phyloP scores from a whole-genome alignment of 805 yeast species.

The Sugiyamaella marilandica region DNA sequence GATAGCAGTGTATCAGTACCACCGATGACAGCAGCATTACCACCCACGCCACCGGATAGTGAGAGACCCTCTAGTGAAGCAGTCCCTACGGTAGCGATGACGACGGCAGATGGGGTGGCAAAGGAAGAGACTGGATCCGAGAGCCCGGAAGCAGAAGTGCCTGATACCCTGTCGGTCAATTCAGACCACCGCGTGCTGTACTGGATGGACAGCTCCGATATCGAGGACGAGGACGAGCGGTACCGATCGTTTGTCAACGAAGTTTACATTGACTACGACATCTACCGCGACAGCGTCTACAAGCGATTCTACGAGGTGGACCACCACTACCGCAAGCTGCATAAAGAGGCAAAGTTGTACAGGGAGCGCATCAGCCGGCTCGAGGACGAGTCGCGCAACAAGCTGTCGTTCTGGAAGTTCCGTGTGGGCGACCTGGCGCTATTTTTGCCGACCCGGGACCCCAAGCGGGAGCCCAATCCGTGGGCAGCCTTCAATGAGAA shows the following conservation, averaged over 20 bases:
- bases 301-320: constrained; percentile 88
- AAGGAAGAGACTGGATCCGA: constrained; percentile 2
- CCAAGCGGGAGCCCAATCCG: constrained; percentile 42
- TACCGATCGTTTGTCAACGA: constrained; percentile 26
- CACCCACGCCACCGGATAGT: background rate
- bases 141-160: constrained; percentile 8
- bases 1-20: background rate
- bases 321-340: constrained; percentile 75
- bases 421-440: constrained; percentile 71
- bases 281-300: constrained; percentile 44
- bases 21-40: background rate
- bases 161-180: background rate
- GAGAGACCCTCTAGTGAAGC: background rate
- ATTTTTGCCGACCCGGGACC: constrained; percentile 72
- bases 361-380: constrained; percentile 33
- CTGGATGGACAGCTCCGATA: constrained; percentile 45
- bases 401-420: constrained; percentile 65
- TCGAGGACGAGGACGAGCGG: constrained; percentile 23
- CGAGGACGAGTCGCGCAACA: constrained; percentile 38
- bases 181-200: constrained; percentile 30
- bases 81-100: background rate
- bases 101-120: background rate
- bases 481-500: constrained; percentile 97
- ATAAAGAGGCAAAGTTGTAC: constrained; percentile 59
- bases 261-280: constrained; percentile 36